Percentiles rank a stretch among this genome's conserved stretches.
Evolutionary conservation across 2,329 filamentous ascomycete genomes (phyloP).

Genomic region (Phoma sp.): DNA sequence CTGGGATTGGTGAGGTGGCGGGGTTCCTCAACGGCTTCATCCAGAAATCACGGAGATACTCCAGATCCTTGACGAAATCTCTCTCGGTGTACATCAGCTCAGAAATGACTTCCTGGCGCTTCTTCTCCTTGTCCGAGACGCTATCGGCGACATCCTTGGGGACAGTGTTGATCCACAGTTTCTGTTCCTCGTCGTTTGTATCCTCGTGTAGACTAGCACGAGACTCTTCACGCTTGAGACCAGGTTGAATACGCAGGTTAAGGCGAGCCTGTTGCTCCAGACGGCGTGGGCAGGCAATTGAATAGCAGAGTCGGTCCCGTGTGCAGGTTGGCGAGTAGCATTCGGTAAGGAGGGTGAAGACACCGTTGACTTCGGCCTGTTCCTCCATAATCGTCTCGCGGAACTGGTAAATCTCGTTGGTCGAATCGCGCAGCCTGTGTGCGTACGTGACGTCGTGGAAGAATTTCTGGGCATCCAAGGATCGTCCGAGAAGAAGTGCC

Average conservation of each 20-base stretch:
- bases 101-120: conserved; percentile 96
- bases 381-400: conserved; percentile 90
- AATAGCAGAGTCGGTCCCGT: conserved; percentile 93
- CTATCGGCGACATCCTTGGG: conserved; percentile 92
- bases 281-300: conserved; percentile 91
- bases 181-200: conserved; percentile 92
- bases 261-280: conserved; percentile 93
- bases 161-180: conserved; percentile 99
- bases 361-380: conserved; percentile 86
- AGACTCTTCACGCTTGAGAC: conserved; percentile 76
- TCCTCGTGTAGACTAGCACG: conserved; percentile 82
- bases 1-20: conserved; percentile 80
- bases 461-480: conserved; percentile 96
- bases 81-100: conserved; percentile 98
- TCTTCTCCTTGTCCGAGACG: conserved; percentile 90
- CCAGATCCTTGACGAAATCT: conserved; percentile 98
- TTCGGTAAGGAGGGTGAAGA: conserved; percentile 94
- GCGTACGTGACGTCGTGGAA: conserved; percentile 99
- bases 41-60: conserved; percentile 98
- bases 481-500: conserved; percentile 86
- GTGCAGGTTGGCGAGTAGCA: conserved; percentile 99
- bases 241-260: conserved; percentile 91
- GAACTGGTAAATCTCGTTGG: conserved; percentile 95
- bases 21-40: conserved; percentile 83
- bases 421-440: conserved; percentile 91